Base-by-base conservation (phyloP, 2,329 filamentous ascomycete genomes). In the Colletotrichum horii region DNA sequence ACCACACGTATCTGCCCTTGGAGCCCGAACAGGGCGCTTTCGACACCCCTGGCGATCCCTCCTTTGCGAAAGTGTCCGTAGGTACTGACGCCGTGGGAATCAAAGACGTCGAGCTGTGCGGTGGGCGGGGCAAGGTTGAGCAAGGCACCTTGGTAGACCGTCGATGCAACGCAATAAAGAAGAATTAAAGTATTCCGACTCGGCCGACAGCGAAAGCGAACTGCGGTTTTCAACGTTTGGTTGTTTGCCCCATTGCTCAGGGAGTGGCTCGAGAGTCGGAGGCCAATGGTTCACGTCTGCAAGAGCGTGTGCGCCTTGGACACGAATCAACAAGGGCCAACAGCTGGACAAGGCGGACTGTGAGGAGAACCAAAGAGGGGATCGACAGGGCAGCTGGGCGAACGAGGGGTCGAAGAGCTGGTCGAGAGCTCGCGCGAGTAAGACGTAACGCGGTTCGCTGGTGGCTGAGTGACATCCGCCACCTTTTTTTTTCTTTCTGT, bases 331-430 rank as follows among this genome's bases (percentile, higher is more conserved):
- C 69, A 64, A 28, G 73, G 74, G 64, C 74, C 74, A 74, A 48
- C 58, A 65, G 43, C 64, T 73, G 70, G 36, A 74, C 74, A 76
- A 76, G 74, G 74, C 74, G 74, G 58, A 74, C 56, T 75, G 38
- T 16, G 19, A 58, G 19, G 36, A 73, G 56, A 34, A 48, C 8
- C 58, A 3, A 6, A 24, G 32, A 36, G 60, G 22, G 28, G 28
- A 62, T 22, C 16, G 30, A 60, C 56, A 60, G 56, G 56, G 60
- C 30, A 62, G 60, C 60, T 62, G 70, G 62, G 66, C 56, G 65
- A 34, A 16, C 19, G 8, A 36, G 26, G 43, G 30, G 34, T 55
- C 30, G 34, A 60, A 24, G 30, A 28, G n/a, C 34, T 16, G 28
- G 32, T 30, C 28, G 60, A 34, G n/a, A 64, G 19, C 30, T 30